These are phyloP conservation scores for Rhazya stricta DNA, from an alignment of 257 asterid genomes.

Conservation along the genomic window DNA sequence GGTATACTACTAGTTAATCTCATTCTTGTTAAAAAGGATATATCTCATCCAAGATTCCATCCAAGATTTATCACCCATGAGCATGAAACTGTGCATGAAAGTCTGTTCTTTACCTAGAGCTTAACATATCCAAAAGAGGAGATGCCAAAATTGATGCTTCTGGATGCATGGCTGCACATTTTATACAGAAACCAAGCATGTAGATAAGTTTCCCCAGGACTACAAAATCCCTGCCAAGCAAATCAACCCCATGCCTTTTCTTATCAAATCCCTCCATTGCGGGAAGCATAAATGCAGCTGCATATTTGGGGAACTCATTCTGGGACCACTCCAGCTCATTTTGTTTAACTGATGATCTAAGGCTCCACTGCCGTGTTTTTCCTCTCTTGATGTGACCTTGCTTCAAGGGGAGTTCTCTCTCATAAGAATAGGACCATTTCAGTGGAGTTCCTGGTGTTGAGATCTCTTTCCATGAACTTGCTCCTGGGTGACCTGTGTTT, in stretches of 20 bases:
- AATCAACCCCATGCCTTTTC: conserved; percentile 89
- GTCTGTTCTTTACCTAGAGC: conserved; percentile 52
- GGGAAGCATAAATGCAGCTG: conserved; percentile 94
- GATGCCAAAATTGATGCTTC: conserved; percentile 87
- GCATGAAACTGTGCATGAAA: conserved; percentile 8
- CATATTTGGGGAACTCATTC: conserved; percentile 78
- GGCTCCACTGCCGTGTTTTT: conserved; percentile 76
- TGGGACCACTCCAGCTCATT: conserved; percentile 37
- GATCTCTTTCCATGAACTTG: conserved; percentile 82
- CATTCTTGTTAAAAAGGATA: background rate
- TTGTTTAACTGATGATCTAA: conserved; percentile 32
- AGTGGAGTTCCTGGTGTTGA: conserved; percentile 62
- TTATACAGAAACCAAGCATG: conserved; percentile 91
- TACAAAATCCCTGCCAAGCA: conserved; percentile 77
- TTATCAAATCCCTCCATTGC: conserved; percentile 83
- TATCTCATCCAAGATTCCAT: background rate
- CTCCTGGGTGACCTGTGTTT: conserved; percentile 61
- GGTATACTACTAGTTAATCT: background rate
- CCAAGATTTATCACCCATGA: background rate
- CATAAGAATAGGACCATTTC: conserved; percentile 82
- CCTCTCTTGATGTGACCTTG: conserved; percentile 52
- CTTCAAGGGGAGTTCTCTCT: conserved; percentile 77
- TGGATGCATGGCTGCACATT: conserved; percentile 94
- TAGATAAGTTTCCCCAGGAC: conserved; percentile 80
- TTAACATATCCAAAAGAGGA: conserved; percentile 82